A percentile compares a stretch with the other conserved stretches of the same genome.
Evolutionary conservation across 177 flowering plant genomes (phyloP).

Genomic region (Vitis hybrid): DNA sequence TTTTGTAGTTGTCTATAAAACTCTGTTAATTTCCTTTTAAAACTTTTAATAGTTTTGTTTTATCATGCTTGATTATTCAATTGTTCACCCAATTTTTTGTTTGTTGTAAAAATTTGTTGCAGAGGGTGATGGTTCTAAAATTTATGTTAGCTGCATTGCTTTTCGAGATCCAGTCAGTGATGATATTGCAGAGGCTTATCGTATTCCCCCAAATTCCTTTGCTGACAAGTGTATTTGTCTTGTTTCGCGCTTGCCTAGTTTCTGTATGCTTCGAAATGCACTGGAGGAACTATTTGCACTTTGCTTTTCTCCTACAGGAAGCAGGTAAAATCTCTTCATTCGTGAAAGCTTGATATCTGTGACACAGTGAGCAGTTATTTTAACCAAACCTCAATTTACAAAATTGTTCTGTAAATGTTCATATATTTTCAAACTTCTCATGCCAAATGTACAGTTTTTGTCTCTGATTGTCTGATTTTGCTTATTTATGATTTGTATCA

Average conservation of each 20-base stretch:
- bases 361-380: not conserved
- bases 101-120: constrained; percentile 24
- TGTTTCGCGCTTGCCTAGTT: constrained; percentile 88
- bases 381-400: not conserved
- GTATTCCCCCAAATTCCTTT: constrained; percentile 76
- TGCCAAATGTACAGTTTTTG: not conserved
- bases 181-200: constrained; percentile 95
- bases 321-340: constrained; percentile 52
- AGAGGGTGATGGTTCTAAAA: constrained; percentile 99
- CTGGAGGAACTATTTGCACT: constrained; percentile 81
- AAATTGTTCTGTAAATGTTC: not conserved
- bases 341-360: constrained; percentile 3
- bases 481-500: not conserved
- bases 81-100: not conserved
- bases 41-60: not conserved
- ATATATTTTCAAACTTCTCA: no score
- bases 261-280: constrained; percentile 66
- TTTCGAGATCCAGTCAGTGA: constrained; percentile 94
- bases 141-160: constrained; percentile 94
- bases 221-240: constrained; percentile 98
- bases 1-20: no score
- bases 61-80: not conserved
- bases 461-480: not conserved
- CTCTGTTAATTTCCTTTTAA: not conserved
- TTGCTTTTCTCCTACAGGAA: constrained; percentile 83